Evolutionary conservation across 163 green algal genomes (phyloP).

Genomic region (Chlamydomonas reinhardtii): DNA sequence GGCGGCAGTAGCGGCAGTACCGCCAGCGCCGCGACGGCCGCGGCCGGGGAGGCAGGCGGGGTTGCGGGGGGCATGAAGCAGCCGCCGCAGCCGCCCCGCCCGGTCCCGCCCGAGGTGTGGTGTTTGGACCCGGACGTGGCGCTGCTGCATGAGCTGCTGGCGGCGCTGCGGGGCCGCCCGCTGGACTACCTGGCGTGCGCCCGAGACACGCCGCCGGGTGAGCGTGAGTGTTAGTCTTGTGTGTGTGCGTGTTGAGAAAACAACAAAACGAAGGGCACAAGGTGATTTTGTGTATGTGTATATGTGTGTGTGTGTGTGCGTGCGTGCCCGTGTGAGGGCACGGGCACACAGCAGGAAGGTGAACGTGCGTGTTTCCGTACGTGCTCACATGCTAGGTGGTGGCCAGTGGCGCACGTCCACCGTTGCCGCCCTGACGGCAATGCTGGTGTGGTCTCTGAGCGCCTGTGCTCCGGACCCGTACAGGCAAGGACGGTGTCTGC

Average conservation of each 20-base stretch:
- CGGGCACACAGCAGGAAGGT: no score
- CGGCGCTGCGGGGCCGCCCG: neutral
- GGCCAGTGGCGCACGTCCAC: no score
- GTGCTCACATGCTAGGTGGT: no score
- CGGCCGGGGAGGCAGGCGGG: neutral
- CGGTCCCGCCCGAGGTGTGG: neutral
- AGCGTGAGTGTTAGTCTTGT: neutral
- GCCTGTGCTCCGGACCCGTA: no score
- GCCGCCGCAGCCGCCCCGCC: neutral
- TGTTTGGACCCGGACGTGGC: neutral
- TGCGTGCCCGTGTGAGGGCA: no score
- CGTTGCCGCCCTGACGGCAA: no score
- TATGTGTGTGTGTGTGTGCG: no score
- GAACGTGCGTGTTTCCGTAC: no score
- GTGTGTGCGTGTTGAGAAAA: neutral
- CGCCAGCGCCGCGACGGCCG: neutral
- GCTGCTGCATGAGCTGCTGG: neutral
- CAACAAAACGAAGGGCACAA: no score
- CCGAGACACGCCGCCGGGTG: constrained; percentile 24
- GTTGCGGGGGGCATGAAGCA: neutral
- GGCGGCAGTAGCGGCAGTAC: neutral
- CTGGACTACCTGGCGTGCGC: constrained; percentile 19
- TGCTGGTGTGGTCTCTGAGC: no score
- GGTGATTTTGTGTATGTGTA: no score
- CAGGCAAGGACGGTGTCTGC: constrained; percentile 40